Conservation (phyloP, 2,329 filamentous ascomycete genomes). For the Calonectria pseudoreteaudii region DNA sequence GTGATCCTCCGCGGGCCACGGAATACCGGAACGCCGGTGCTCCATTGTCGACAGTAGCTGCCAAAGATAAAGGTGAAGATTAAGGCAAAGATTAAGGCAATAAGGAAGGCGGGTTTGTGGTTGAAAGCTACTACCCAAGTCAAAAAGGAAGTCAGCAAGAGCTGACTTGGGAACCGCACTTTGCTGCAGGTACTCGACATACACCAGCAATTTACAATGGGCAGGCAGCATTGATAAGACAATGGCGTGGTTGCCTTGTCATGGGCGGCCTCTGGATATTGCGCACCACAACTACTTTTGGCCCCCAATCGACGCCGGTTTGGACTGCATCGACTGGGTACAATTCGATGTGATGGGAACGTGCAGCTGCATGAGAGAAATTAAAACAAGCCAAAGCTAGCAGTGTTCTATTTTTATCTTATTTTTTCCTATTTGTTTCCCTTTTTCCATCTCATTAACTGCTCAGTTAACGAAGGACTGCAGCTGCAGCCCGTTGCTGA, state of each 20-base stretch:
- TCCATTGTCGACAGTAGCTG: background rate
- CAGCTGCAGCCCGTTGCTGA: background rate
- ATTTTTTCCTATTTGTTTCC: background rate
- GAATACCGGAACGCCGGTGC: background rate
- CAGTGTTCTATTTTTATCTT: background rate
- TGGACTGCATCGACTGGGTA: background rate
- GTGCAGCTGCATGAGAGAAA: background rate
- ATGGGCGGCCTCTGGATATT: slow-evolving; percentile 26
- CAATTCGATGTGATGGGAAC: background rate
- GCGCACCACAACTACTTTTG: slow-evolving; percentile 18
- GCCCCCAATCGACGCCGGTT: slow-evolving; percentile 10
- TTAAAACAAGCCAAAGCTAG: background rate
- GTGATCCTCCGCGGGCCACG: background rate
- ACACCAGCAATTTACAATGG: slow-evolving; percentile 11
- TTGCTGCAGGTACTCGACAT: background rate
- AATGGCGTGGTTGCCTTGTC: slow-evolving; percentile 27
- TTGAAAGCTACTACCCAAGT: background rate
- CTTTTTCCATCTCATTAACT: background rate
- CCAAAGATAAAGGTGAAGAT: background rate
- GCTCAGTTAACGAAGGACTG: background rate
- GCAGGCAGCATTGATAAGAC: slow-evolving; percentile 20
- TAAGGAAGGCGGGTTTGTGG: background rate
- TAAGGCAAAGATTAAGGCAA: background rate
- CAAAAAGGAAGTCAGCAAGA: background rate
- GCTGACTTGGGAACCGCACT: background rate